Percentiles rank a stretch among this genome's conserved stretches.
Conservation (phyloP, 2,329 filamentous ascomycete genomes). For the Fusarium sp. region DNA sequence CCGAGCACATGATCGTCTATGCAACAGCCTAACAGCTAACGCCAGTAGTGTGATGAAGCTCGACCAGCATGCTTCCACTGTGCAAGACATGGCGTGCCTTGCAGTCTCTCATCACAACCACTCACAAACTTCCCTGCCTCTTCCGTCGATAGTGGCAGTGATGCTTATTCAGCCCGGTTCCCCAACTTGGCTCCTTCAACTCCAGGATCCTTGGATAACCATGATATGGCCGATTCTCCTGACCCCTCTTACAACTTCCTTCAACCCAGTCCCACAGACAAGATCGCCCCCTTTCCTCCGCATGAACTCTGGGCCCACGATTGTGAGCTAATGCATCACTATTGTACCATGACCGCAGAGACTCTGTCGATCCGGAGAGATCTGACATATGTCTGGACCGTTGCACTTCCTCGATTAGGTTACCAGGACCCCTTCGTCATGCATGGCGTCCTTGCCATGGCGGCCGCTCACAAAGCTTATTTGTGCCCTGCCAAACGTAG, state of each 20-base stretch:
- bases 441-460: constrained; percentile 50
- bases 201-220: constrained; percentile 23
- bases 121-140: background rate
- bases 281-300: constrained; percentile 44
- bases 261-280: constrained; percentile 31
- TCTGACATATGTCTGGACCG: constrained; percentile 46
- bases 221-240: constrained; percentile 17
- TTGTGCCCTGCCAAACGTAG: constrained; percentile 44
- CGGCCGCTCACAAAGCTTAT: constrained; percentile 51
- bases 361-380: constrained; percentile 43
- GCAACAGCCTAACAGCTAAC: constrained; percentile 12
- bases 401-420: constrained; percentile 45
- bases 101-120: constrained; percentile 43
- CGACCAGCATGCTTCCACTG: constrained; percentile 51
- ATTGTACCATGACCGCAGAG: constrained; percentile 45
- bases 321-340: constrained; percentile 52
- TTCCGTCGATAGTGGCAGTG: background rate
- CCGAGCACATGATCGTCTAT: background rate
- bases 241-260: constrained; percentile 7
- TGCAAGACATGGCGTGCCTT: constrained; percentile 46
- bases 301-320: constrained; percentile 41
- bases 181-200: constrained; percentile 34
- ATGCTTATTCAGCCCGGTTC: constrained; percentile 7
- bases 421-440: constrained; percentile 48
- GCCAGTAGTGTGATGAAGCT: constrained; percentile 46